Evolutionary conservation across 345 rosid species (phyloP).

Genomic region (Populus nigra): DNA sequence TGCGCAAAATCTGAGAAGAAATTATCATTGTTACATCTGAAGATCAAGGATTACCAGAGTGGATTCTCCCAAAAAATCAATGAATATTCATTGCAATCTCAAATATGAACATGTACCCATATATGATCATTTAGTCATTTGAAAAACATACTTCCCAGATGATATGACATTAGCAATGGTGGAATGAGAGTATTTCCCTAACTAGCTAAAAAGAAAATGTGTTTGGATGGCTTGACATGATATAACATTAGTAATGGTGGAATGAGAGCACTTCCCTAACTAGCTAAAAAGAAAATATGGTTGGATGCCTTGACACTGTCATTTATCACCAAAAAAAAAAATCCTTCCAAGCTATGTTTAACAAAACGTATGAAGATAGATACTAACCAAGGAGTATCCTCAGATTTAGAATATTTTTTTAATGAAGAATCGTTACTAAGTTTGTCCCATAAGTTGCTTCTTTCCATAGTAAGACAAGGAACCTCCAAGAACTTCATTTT

Average conservation of each 20-base stretch:
- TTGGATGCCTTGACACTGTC: not conserved
- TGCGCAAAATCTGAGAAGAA: not conserved
- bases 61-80: not conserved
- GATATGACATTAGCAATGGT: not conserved
- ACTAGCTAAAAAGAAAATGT: not conserved
- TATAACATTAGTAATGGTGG: not conserved
- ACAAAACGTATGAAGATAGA: not conserved
- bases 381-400: not conserved
- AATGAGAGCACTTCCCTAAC: not conserved
- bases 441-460: not conserved
- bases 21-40: not conserved
- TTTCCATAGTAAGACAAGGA: not conserved
- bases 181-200: not conserved
- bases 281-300: not conserved
- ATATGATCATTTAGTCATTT: not conserved
- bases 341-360: not conserved
- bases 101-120: not conserved
- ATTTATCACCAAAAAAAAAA: not conserved
- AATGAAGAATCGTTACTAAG: not conserved
- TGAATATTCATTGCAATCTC: not conserved
- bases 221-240: not conserved
- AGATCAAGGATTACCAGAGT: not conserved
- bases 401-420: not conserved
- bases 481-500: constrained; percentile 9
- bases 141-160: not conserved